phyloP scores from a whole-genome alignment of 1,284 basidiomycete species.

The Ceratobasidium sp. region DNA sequence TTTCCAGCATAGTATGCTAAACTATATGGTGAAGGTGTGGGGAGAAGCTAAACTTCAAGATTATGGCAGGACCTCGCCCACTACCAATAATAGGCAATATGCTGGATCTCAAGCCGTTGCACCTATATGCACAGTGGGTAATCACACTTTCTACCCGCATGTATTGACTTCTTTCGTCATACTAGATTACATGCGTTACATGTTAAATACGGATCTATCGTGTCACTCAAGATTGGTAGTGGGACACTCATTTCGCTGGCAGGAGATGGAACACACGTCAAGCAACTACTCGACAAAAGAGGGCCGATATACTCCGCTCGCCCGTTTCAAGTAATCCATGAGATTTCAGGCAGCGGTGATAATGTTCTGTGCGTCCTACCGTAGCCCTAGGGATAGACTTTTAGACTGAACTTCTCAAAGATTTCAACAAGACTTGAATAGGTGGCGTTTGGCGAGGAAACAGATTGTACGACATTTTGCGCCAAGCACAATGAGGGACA shows the following conservation, averaged over 20 bases:
- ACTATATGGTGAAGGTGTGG: too few relatives aligned
- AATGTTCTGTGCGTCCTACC: slow-evolving; percentile 5
- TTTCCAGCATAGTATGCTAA: not conserved
- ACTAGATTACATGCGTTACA: slow-evolving; percentile 24
- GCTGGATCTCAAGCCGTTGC: slow-evolving; percentile 3
- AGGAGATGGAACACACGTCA: slow-evolving; percentile 34
- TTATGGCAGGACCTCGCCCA: not conserved
- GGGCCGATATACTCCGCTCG: slow-evolving; percentile 33
- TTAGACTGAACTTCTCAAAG: not conserved
- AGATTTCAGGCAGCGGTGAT: slow-evolving; percentile 29
- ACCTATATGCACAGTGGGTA: slow-evolving; percentile 16
- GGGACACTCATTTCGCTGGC: slow-evolving; percentile 22
- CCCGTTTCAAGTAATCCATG: slow-evolving; percentile 4
- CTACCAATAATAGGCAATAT: slow-evolving; percentile 12
- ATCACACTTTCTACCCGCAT: too few relatives aligned
- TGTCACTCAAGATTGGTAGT: slow-evolving; percentile 24
- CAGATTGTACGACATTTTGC: slow-evolving; percentile 34
- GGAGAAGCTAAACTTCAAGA: not conserved
- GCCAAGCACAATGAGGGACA: slow-evolving; percentile 5
- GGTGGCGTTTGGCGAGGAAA: slow-evolving; percentile 31
- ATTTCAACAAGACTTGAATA: slow-evolving; percentile 29
- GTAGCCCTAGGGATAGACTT: too few relatives aligned
- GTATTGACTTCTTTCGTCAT: not conserved
- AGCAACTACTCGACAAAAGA: slow-evolving; percentile 37
- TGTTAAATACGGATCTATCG: slow-evolving; percentile 33